Evolutionary conservation across 805 yeast species (phyloP), one percentile per base, ranked within the genome.

Genomic region (Saturnispora silvae): DNA sequence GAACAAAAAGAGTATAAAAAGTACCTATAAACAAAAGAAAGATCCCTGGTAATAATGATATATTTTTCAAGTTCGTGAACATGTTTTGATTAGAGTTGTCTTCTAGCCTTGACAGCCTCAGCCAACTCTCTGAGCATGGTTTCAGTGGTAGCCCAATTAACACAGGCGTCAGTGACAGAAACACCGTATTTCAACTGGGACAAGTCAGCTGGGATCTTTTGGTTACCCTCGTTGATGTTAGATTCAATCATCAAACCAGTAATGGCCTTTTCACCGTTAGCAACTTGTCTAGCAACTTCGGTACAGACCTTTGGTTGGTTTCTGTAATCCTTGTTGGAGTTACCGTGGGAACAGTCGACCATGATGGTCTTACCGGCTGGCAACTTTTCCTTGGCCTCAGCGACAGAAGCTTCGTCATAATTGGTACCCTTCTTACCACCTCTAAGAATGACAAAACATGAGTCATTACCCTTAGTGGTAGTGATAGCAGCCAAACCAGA

Each of bases 341-440:
- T 92, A 52, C 96, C 98, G 63, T 92, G 98, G 33, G 96, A 87
- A 65, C 96, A 92, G 65, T 92, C 98, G 44, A 92, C 81, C 98
- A 92, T 92, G 51, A 85, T 60, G 39, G 70, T 67, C 43, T 52
- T 63, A 51, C 64, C 69, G 60, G 58, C 61, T 41, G 67, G 77
- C 49, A 69, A 62, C 25, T 64, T 59, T 19, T 59, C 66, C 65
- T 85, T 80, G 45, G 94, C 92, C 28, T 69, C 78, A 29, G 70
- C 66, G 28, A 92, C 84, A n/a, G 81, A 72, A 40, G 65, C 72
- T 46, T 75, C 81, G 58, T 86, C 96, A 67, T 75, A 92, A 66
- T 92, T 92, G 38, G 98, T 85, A 44, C 95, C 92, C 55, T 75
- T 71, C 64, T 80, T 85, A 61, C 97, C 96, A 52, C 98, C 98